phyloP scores from a whole-genome alignment of 352 stramenopile species.

The Phytophthora citricola region DNA sequence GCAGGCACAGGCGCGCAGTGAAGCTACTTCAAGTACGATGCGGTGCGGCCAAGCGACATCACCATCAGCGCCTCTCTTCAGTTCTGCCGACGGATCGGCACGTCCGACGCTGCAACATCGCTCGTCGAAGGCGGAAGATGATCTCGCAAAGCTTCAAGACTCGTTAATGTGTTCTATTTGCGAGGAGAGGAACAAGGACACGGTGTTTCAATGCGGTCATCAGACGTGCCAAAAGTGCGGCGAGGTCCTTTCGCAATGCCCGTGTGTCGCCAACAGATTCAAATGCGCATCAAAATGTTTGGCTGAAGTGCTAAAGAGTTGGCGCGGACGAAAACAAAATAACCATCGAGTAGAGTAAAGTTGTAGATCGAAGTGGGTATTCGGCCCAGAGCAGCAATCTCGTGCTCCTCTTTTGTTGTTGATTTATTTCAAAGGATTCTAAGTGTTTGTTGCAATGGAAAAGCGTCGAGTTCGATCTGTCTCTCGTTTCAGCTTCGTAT shows the following conservation, averaged over 20 bases:
- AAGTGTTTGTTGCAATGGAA: conserved; percentile 8
- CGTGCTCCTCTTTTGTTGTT: conserved; percentile 24
- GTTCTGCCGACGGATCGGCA: conserved; percentile 19
- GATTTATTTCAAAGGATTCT: conserved; percentile 37
- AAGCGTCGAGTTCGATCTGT: not conserved
- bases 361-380: conserved; percentile 8
- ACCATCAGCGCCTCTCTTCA: conserved; percentile 35
- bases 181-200: conserved; percentile 79
- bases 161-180: conserved; percentile 77
- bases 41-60: conserved; percentile 31
- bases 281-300: conserved; percentile 80
- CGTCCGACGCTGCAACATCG: conserved; percentile 41
- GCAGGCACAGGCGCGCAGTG: conserved; percentile 8
- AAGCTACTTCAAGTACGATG: conserved; percentile 16
- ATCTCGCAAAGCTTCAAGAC: conserved; percentile 72
- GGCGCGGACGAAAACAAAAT: not conserved
- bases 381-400: conserved; percentile 26
- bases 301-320: conserved; percentile 23
- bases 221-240: conserved; percentile 75
- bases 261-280: conserved; percentile 75
- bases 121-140: conserved; percentile 56
- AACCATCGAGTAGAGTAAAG: conserved; percentile 9
- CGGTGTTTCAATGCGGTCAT: conserved; percentile 86
- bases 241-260: conserved; percentile 64
- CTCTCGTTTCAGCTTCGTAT: conserved; percentile 27